These are phyloP conservation scores for Fomitopsis betulina DNA, from an alignment of 1,284 basidiomycete genomes.

Conservation along the genomic window DNA sequence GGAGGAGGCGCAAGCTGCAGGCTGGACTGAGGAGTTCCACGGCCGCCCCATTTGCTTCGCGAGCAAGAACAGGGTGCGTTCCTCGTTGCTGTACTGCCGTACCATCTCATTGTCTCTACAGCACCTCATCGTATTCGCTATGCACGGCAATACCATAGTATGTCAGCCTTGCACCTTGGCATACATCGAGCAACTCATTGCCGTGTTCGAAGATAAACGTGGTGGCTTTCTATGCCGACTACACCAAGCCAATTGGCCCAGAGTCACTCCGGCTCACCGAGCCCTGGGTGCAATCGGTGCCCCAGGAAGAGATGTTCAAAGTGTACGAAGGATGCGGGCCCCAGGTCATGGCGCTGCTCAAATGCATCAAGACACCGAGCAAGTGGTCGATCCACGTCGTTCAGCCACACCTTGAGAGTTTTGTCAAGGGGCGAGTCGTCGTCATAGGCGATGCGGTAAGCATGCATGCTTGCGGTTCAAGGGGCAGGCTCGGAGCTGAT, in stretches of 20 bases:
- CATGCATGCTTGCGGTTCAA: background rate
- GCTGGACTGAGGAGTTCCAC: conserved; percentile 35
- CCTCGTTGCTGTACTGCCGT: background rate
- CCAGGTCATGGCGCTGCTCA: conserved; percentile 40
- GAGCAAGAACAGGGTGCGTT: conserved; percentile 37
- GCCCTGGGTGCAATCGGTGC: conserved; percentile 44
- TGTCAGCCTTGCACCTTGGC: conserved; percentile 7
- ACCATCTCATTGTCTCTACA: conserved; percentile 17
- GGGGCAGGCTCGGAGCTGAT: background rate
- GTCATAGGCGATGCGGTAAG: conserved; percentile 57
- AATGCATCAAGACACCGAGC: conserved; percentile 43
- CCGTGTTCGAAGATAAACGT: conserved; percentile 41
- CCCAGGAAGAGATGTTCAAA: conserved; percentile 40
- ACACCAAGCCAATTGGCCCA: conserved; percentile 32
- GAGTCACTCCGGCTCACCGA: conserved; percentile 28
- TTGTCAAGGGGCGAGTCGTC: conserved; percentile 41
- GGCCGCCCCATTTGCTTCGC: conserved; percentile 35
- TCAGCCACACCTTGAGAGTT: conserved; percentile 44
- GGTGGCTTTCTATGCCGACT: conserved; percentile 45
- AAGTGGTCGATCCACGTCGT: conserved; percentile 60
- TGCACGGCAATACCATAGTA: conserved; percentile 39
- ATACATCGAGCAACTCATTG: background rate
- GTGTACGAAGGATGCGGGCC: conserved; percentile 46
- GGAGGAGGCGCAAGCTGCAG: conserved; percentile 33
- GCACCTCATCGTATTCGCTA: conserved; percentile 57